phyloP scores from a whole-genome alignment of 176 grass and related monocot genomes.

The Oryza glumipatula region DNA sequence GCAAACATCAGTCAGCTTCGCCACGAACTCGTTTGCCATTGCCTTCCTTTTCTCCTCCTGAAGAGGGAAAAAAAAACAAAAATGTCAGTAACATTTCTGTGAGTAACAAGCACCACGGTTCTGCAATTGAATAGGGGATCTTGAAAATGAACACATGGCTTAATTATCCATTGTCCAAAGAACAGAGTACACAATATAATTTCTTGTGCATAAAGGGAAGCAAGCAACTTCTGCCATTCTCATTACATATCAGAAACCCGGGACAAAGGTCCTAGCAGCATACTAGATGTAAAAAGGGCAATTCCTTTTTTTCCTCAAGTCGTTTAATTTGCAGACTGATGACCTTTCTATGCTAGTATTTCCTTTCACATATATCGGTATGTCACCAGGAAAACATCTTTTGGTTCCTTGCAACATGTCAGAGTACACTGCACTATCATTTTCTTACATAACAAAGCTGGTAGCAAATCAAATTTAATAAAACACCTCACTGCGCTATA shows the following conservation, averaged over 20 bases:
- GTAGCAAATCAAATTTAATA: no score
- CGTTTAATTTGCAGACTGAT: background rate
- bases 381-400: background rate
- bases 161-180: background rate
- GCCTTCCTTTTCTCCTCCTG: constrained; percentile 83
- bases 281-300: background rate
- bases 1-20: constrained; percentile 71
- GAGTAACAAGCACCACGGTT: background rate
- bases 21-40: constrained; percentile 61
- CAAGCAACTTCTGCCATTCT: background rate
- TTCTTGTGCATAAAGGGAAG: background rate
- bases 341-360: background rate
- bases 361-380: background rate
- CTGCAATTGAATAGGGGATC: background rate
- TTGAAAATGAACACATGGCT: background rate
- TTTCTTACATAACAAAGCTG: no score
- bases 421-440: background rate
- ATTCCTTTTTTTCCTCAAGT: background rate
- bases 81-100: background rate
- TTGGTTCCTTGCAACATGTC: background rate
- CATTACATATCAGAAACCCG: background rate
- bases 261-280: constrained; percentile 11
- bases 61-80: background rate
- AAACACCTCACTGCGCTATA: background rate
- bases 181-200: background rate